Base-by-base conservation (phyloP, 129 eudicot species). In the Apium graveolens region DNA sequence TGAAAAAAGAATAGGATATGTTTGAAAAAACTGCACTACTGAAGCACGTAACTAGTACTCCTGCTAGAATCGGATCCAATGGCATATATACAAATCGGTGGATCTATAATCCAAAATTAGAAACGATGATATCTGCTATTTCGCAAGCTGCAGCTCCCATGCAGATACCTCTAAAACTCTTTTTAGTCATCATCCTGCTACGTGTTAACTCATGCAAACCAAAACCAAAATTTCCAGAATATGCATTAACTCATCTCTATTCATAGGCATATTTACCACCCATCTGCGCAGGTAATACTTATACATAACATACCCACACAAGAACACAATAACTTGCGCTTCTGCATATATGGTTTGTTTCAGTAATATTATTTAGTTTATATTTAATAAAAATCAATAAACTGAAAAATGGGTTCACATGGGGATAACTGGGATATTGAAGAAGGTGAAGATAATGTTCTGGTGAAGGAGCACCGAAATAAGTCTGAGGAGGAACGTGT, bases 401-500 rank as follows among this genome's bases (percentile, higher is more conserved):
- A 24, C 12, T 7, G 31, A 55, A 32, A 16, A 71, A 87, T 87
- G 91, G 82, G 80, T 63, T 80, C 86, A 6, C 38, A 38, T 8
- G 86, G 24, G 78, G 74, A 24, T 24, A 24, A 24, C 37, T 27
- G 38, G 81, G 75, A 69, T 69, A 35, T 88, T 75, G 92, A 88
- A 78, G 55, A 72, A 44, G 88, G 86, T 41, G 86, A 73, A 12
- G 65, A 49, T 1, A 71, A 18, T 18, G 81, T 46, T 44, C 17
- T 57, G 5, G 65, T 42, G 63, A 70, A 18, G 43, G 76, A 68
- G 49, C 74, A 38, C 32, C 87, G 89, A 29, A 82, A 84, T 60
- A 89, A 80, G 63, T 93, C 98, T n/a, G 89, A 90, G 41, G 37
- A 76, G 21, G 75, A 82, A 18, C 82, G 76, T 10, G 75, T 84